Evolutionary conservation across 169 alveolate species (phyloP).

Genomic region (Cryptosporidium ryanae): DNA sequence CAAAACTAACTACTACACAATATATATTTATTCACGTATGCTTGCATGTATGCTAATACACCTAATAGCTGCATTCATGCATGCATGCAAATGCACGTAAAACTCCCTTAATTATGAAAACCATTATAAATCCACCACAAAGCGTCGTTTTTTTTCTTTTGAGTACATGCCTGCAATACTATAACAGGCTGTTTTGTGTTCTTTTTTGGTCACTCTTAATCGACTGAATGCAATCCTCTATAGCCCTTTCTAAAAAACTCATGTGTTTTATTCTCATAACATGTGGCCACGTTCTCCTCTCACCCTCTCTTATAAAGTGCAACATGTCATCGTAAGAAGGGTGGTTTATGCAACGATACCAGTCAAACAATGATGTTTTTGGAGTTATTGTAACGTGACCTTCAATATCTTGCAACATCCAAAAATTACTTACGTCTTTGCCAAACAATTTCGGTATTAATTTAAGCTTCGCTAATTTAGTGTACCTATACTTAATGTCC

Average conservation of each 20-base stretch:
- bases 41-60: too few relatives aligned
- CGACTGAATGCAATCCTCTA: constrained; percentile 23
- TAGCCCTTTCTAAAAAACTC: constrained; percentile 36
- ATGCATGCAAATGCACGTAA: too few relatives aligned
- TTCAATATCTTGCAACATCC: constrained; percentile 76
- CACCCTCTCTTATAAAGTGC: constrained; percentile 72
- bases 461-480: constrained; percentile 73
- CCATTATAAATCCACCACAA: too few relatives aligned
- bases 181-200: neutral
- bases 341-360: constrained; percentile 75
- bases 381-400: constrained; percentile 78
- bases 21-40: too few relatives aligned
- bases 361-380: constrained; percentile 66
- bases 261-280: constrained; percentile 75
- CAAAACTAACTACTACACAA: too few relatives aligned
- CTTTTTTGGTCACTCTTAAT: constrained; percentile 18
- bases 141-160: too few relatives aligned
- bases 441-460: constrained; percentile 76
- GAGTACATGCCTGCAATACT: too few relatives aligned
- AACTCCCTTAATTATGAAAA: too few relatives aligned
- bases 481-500: constrained; percentile 75
- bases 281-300: constrained; percentile 76
- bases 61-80: too few relatives aligned
- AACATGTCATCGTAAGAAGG: constrained; percentile 75
- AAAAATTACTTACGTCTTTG: constrained; percentile 74